Percentiles rank a stretch among this genome's conserved stretches.
These are phyloP conservation scores for Xylaria flabelliformis DNA, from an alignment of 495 filamentous ascomycete species.

Conservation along the genomic window DNA sequence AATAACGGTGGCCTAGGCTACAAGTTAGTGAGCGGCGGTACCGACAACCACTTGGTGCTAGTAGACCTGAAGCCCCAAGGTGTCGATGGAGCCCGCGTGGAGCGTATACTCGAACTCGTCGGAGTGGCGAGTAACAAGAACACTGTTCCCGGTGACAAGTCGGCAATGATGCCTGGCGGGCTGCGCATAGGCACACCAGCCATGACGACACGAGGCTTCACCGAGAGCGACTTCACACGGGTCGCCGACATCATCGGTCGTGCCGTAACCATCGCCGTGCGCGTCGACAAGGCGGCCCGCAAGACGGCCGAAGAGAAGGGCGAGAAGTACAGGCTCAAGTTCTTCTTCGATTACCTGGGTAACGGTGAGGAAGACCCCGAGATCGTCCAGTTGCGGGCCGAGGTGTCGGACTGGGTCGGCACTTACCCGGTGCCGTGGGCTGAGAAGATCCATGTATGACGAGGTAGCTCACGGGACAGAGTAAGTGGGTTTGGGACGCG, in stretches of 20 bases:
- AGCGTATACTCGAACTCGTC: constrained; percentile 91
- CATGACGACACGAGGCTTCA: constrained; percentile 95
- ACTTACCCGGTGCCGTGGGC: constrained; percentile 90
- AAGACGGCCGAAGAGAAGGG: constrained; percentile 78
- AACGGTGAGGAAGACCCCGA: constrained; percentile 84
- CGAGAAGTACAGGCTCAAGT: constrained; percentile 84
- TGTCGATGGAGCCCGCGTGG: constrained; percentile 91
- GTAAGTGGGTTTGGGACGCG: neutral
- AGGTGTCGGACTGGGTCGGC: constrained; percentile 95
- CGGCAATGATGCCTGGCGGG: constrained; percentile 88
- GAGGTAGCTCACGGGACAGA: neutral
- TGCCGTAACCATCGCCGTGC: constrained; percentile 81
- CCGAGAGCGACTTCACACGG: constrained; percentile 82
- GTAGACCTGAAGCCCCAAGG: constrained; percentile 91
- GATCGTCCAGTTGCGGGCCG: constrained; percentile 82
- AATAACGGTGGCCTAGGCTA: constrained; percentile 83
- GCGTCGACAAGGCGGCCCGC: constrained; percentile 79
- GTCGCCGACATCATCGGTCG: constrained; percentile 95
- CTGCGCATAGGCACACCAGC: constrained; percentile 92
- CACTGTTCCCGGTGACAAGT: constrained; percentile 94
- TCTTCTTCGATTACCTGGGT: constrained; percentile 82
- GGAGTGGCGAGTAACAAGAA: constrained; percentile 99
- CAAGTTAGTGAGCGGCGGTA: constrained; percentile 89
- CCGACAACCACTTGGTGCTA: constrained; percentile 95
- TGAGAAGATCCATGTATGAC: constrained; percentile 35